Evolutionary conservation across 768 basidiomycete genomes (phyloP), one percentile per base, ranked within the genome.

Genomic region (Boletus coccyginus): DNA sequence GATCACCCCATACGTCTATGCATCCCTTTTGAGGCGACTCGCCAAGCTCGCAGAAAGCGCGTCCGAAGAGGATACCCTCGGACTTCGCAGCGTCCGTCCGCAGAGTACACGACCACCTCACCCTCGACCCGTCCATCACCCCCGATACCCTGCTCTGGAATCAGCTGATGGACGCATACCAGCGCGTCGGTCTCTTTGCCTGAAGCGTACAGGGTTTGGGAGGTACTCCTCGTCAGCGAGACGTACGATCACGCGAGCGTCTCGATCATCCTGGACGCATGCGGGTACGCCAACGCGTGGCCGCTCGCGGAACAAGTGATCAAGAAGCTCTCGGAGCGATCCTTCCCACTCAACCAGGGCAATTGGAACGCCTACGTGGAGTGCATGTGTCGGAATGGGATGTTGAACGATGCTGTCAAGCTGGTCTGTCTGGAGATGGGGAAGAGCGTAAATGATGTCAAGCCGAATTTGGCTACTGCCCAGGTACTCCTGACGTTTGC

Each of bases 311-410:
- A 73, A 50, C 75, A 78, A 43, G 81, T 90, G 36, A 81, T 83
- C 72, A 59, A 67, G 32, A 82, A 80, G 65, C 75, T 88, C 47
- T 69, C 70, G 31, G 75, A 70, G 50, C 75, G 75, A 45, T 77
- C 75, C 24, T 90, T 80, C 66, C 64, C 58, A 38, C 74, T 89
- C 52, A 86, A 87, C 65, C 63, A 76, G 57, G 81, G 83, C 50
- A 88, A 90, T 64, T 94, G 92, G 90, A 85, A 90, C 55, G 79
- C 84, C 0, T 92, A 86, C 77, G 69, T 97, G 19, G 94, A 97
- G 71, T 92, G 88, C 66, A 78, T 96, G n/a, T 92, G 90, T 64
- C 81, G 93, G 24, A 67, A 84, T 46, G 81, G 83, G 10, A 75
- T 77, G 62, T 62, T 92, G 33, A 80, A 85, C 21, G 87, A 90